phyloP scores from a whole-genome alignment of 352 stramenopile species.

The Pythium utonaiense region DNA sequence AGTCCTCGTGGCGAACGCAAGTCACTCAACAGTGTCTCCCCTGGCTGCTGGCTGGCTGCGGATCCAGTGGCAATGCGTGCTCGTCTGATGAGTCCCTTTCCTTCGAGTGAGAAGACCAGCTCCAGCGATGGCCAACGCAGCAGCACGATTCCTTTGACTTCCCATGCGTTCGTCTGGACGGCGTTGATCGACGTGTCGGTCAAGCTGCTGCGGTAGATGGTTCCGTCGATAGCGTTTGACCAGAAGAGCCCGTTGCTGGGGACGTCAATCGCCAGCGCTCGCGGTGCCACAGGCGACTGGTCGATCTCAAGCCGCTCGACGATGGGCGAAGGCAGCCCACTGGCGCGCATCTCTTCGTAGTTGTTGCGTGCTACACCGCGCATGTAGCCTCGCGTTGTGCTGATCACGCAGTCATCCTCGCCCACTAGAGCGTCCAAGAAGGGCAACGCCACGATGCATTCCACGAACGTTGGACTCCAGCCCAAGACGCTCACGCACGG shows the following conservation, averaged over 20 bases:
- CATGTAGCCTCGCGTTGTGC: constrained; percentile 48
- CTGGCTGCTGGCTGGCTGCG: background rate
- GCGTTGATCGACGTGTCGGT: constrained; percentile 35
- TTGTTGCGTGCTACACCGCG: constrained; percentile 32
- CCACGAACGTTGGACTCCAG: constrained; percentile 38
- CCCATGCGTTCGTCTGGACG: constrained; percentile 43
- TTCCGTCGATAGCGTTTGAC: constrained; percentile 63
- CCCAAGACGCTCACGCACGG: constrained; percentile 39
- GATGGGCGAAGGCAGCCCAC: constrained; percentile 42
- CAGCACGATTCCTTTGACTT: constrained; percentile 45
- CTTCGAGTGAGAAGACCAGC: constrained; percentile 59
- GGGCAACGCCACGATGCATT: constrained; percentile 57
- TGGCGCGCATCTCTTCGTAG: constrained; percentile 48
- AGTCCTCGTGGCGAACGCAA: constrained; percentile 54
- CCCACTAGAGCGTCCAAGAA: constrained; percentile 5
- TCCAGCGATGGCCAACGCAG: constrained; percentile 11
- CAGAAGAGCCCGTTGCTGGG: constrained; percentile 53
- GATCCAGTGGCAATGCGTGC: constrained; percentile 8
- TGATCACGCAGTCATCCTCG: constrained; percentile 45
- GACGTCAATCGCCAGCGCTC: constrained; percentile 38
- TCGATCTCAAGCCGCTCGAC: constrained; percentile 46
- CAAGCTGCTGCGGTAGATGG: constrained; percentile 62
- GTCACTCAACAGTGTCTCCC: constrained; percentile 27
- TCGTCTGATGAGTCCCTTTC: constrained; percentile 46
- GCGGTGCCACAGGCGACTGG: constrained; percentile 32